phyloP scores from a whole-genome alignment of 202 grass and related monocot species.

The Tripidium arundinaceum region DNA sequence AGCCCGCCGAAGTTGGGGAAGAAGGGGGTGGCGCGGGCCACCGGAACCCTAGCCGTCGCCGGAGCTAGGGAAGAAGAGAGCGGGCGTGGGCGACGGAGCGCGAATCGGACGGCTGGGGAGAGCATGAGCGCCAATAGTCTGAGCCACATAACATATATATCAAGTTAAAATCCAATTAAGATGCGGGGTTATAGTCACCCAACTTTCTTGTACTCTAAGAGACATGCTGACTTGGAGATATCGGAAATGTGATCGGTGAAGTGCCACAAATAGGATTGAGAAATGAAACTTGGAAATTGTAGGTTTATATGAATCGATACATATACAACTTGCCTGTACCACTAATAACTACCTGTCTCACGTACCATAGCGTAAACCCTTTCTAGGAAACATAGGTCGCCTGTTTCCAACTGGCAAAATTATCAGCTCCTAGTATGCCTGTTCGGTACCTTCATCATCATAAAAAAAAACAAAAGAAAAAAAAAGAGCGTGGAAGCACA shows the following conservation, averaged over 20 bases:
- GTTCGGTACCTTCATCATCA: no score
- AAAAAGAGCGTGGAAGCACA: neutral
- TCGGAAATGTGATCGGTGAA: neutral
- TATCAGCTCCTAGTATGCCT: neutral
- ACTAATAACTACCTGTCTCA: neutral
- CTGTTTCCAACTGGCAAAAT: neutral
- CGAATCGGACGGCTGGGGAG: no score
- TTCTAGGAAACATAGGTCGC: neutral
- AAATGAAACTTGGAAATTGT: neutral
- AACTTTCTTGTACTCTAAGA: neutral
- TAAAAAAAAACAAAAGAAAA: no score
- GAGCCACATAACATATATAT: no score
- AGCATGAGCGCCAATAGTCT: no score
- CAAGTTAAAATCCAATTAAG: no score
- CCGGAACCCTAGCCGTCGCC: no score
- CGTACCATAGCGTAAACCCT: neutral
- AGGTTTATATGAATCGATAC: neutral
- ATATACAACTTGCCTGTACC: neutral
- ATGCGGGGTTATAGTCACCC: neutral
- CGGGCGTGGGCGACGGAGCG: no score
- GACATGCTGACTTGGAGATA: neutral
- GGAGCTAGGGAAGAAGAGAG: no score
- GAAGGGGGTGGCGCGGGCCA: no score
- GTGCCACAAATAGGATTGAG: neutral
- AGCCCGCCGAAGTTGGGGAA: no score